These are phyloP conservation scores for Paraglomus brasilianum DNA, from an alignment of 192 early-diverging fungal species.

Conservation along the genomic window DNA sequence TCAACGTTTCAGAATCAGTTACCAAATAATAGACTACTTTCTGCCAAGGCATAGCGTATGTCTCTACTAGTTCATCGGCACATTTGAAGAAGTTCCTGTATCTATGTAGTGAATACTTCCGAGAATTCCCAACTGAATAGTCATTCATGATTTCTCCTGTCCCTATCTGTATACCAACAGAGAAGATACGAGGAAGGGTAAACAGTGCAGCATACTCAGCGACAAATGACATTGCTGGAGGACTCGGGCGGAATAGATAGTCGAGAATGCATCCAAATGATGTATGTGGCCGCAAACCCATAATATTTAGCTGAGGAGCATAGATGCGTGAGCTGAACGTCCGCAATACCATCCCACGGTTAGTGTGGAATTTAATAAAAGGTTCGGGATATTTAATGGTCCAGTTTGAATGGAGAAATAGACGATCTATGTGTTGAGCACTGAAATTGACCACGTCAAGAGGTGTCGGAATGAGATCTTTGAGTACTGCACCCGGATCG, in stretches of 20 bases:
- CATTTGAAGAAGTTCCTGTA: conserved; percentile 44
- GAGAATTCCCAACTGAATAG: no score
- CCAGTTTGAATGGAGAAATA: conserved; percentile 23
- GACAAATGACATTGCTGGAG: conserved; percentile 37
- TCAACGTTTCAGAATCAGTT: conserved; percentile 43
- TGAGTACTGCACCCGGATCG: background rate
- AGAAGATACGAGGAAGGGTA: conserved; percentile 39
- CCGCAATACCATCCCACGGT: conserved; percentile 43
- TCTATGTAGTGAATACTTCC: conserved; percentile 26
- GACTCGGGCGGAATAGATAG: conserved; percentile 42
- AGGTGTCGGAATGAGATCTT: background rate
- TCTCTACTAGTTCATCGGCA: conserved; percentile 39
- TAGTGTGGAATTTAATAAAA: conserved; percentile 39
- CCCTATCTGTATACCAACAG: conserved; percentile 46
- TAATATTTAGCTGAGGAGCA: conserved; percentile 27
- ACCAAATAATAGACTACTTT: conserved; percentile 42
- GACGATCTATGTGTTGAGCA: conserved; percentile 12
- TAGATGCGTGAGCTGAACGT: conserved; percentile 43
- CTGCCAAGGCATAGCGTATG: conserved; percentile 37
- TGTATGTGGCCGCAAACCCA: conserved; percentile 42
- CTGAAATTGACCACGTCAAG: conserved; percentile 4
- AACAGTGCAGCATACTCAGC: conserved; percentile 39
- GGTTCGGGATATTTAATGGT: conserved; percentile 22
- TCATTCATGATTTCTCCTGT: conserved; percentile 33
- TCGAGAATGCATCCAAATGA: conserved; percentile 46